phyloP scores from a whole-genome alignment of 2,329 filamentous ascomycete genomes.

The Penicillium sp. region DNA sequence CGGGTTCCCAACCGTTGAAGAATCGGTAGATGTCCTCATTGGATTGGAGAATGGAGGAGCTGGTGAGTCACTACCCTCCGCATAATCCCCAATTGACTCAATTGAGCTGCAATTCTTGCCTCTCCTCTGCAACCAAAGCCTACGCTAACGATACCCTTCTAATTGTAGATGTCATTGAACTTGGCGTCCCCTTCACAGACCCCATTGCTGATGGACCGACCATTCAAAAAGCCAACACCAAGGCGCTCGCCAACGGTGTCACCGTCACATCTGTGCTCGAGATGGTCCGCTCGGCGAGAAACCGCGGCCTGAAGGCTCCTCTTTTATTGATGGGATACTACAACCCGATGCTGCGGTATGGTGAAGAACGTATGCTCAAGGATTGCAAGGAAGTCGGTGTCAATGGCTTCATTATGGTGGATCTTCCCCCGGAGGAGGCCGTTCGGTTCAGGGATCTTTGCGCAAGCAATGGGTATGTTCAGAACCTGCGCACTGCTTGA shows the following conservation, averaged over 20 bases:
- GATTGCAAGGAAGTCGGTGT: constrained; percentile 84
- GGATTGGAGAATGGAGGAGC: constrained; percentile 92
- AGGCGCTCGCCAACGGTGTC: constrained; percentile 86
- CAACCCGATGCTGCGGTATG: constrained; percentile 92
- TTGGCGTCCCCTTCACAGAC: constrained; percentile 96
- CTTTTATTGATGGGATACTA: constrained; percentile 99
- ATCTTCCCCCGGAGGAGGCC: constrained; percentile 95
- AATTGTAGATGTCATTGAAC: constrained; percentile 81
- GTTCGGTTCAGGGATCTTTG: constrained; percentile 65
- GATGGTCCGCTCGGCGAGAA: constrained; percentile 81
- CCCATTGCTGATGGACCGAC: constrained; percentile 97
- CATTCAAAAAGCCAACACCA: constrained; percentile 93
- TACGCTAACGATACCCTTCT: background rate
- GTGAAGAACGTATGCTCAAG: constrained; percentile 83
- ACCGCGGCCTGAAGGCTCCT: constrained; percentile 76
- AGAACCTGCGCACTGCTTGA: background rate
- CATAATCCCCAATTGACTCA: constrained; percentile 16
- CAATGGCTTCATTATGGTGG: constrained; percentile 96
- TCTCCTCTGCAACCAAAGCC: background rate
- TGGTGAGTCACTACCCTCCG: constrained; percentile 58
- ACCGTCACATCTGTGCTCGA: constrained; percentile 78
- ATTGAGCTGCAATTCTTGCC: background rate
- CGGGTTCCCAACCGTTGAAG: constrained; percentile 81
- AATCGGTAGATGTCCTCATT: constrained; percentile 82
- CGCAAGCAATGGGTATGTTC: constrained; percentile 37